Conservation (phyloP, 306 rosid species). For the Arachis stenosperma region DNA sequence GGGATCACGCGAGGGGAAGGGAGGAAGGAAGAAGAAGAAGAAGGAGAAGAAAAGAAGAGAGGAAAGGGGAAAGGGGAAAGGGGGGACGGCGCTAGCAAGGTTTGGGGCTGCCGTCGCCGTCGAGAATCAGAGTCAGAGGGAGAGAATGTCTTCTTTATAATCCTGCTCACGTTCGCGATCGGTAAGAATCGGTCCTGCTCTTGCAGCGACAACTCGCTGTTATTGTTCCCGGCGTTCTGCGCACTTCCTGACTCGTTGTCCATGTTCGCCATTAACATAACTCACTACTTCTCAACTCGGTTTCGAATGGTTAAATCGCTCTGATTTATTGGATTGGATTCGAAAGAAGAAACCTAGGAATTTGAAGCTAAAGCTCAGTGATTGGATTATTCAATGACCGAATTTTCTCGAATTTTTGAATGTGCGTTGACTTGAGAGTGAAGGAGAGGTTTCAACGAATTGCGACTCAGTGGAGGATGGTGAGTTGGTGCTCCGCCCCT, state of each 20-base stretch:
- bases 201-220: conserved; percentile 63
- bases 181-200: conserved; percentile 84
- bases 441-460: conserved; percentile 1
- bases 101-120: too few species aligned
- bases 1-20: too few species aligned
- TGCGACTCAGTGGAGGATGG: neutral
- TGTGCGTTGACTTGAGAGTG: conserved; percentile 16
- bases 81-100: too few species aligned
- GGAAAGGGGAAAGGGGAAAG: too few species aligned
- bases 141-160: conserved; percentile 85
- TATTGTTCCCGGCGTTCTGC: conserved; percentile 37
- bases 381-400: neutral
- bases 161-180: conserved; percentile 88
- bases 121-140: too few species aligned
- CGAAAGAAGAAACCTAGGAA: neutral
- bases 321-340: neutral
- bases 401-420: neutral
- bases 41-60: too few species aligned
- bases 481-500: too few species aligned
- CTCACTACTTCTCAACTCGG: neutral
- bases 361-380: neutral
- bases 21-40: too few species aligned
- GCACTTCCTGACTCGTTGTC: conserved; percentile 84
- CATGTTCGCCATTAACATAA: conserved; percentile 67
- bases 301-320: neutral